phyloP scores from a whole-genome alignment of 345 rosid genomes.

The Psidium friedrichsthalianum region DNA sequence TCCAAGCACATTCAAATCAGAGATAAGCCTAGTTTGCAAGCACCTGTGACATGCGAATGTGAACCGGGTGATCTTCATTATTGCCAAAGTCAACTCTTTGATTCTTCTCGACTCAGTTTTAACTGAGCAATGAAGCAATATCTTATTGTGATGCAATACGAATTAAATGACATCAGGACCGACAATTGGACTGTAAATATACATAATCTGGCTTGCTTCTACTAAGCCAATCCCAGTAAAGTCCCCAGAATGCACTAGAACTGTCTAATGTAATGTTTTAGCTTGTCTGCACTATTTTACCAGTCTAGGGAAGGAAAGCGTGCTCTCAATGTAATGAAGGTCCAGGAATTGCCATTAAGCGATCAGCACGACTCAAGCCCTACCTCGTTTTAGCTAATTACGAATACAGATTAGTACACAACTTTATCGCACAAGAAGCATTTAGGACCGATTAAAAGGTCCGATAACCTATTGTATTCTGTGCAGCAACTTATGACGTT shows the following conservation, averaged over 20 bases:
- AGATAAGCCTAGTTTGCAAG: neutral
- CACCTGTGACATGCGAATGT: neutral
- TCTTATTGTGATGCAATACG: neutral
- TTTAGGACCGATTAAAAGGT: neutral
- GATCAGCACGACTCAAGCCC: neutral
- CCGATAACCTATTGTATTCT: neutral
- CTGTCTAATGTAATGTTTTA: neutral
- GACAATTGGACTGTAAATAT: neutral
- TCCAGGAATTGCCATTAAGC: neutral
- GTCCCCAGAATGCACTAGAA: neutral
- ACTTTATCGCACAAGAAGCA: neutral
- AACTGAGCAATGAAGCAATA: neutral
- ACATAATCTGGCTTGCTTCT: neutral
- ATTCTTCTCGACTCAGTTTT: neutral
- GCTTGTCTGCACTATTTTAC: neutral
- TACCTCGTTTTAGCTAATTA: neutral
- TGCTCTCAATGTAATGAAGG: neutral
- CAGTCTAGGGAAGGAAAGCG: neutral
- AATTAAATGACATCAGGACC: neutral
- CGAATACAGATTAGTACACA: neutral
- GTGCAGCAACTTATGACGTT: neutral
- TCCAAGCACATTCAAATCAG: neutral
- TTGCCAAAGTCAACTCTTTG: neutral
- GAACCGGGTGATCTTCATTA: neutral
- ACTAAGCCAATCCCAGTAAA: neutral